Conservation (phyloP, 2,329 filamentous ascomycete species). For the Trichoderma sp. region DNA sequence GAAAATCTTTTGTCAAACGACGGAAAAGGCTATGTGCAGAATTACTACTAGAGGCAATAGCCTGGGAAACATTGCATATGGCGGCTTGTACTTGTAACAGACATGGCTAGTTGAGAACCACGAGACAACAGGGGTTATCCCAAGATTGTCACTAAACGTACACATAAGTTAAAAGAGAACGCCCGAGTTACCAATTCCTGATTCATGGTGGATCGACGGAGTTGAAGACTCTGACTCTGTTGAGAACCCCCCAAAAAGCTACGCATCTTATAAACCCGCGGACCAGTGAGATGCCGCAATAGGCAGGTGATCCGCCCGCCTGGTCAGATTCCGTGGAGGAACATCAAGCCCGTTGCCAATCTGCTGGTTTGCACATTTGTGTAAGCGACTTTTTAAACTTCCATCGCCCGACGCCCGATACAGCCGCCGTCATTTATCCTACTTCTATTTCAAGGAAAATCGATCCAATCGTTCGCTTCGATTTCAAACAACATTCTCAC, state of each 20-base stretch:
- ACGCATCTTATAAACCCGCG: background rate
- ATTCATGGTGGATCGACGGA: background rate
- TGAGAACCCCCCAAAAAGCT: background rate
- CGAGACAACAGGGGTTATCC: background rate
- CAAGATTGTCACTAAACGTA: background rate
- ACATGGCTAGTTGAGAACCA: background rate
- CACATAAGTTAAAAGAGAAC: background rate
- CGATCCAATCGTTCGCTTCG: background rate
- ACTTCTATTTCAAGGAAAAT: background rate
- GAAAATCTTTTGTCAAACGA: background rate
- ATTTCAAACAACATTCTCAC: background rate
- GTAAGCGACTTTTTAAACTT: background rate
- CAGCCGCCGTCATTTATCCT: background rate
- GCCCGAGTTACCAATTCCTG: background rate
- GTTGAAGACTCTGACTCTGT: background rate
- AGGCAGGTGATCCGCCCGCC: slow-evolving; percentile 2
- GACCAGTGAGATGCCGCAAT: background rate
- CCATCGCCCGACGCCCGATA: background rate
- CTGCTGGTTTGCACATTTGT: background rate
- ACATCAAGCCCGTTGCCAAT: background rate
- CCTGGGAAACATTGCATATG: background rate
- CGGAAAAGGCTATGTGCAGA: background rate
- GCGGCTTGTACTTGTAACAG: background rate
- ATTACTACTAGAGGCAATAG: background rate
- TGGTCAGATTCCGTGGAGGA: background rate